Base-by-base conservation (phyloP, 2,329 filamentous ascomycete species). In the Monilinia polystroma region DNA sequence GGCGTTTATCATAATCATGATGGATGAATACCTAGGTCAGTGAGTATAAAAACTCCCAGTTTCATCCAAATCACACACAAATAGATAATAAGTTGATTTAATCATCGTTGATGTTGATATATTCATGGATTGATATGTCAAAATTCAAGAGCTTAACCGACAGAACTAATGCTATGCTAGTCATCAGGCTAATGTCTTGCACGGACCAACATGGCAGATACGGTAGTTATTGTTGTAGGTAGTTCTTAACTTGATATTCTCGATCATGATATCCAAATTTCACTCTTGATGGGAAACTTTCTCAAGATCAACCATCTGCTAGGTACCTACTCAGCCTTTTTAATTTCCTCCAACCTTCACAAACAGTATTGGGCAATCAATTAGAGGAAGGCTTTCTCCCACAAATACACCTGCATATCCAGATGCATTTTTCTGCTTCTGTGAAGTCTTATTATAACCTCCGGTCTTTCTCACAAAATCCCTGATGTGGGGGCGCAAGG, bases 401-500 rank as follows among this genome's bases (percentile, higher is more conserved):
- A 26, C 63, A 59, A 35, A 59, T 14, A 43, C 18, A 11, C 23
- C 49, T 68, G 45, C 68, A 35, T 43, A 71, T 75, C 74, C 75
- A 75, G 74, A 77, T 77, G 76, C 75, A 76, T 77, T 70, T 73
- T 69, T 72, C 70, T 76, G 73, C 73, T 68, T 73, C 72, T 72
- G 71, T 66, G 45, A 70, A 67, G 70, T 75, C 70, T 54, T 71
- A 70, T 54, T 71, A 70, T 68, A 74, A 75, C 66, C 71, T 73
- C 66, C 71, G 71, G 71, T 74, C 72, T 69, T 74, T 73, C 58
- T 74, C 75, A 70, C 73, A 75, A 73, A 73, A 68, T 70, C 69
- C 70, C 72, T 73, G 75, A 77, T 76, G 75, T 76, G 75, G 76
- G 75, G 76, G 64, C 55, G 72, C 73, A 70, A 73, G 67, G 67